Conservation (phyloP, 1,284 basidiomycete species). For the Papiliotrema terrestris region DNA sequence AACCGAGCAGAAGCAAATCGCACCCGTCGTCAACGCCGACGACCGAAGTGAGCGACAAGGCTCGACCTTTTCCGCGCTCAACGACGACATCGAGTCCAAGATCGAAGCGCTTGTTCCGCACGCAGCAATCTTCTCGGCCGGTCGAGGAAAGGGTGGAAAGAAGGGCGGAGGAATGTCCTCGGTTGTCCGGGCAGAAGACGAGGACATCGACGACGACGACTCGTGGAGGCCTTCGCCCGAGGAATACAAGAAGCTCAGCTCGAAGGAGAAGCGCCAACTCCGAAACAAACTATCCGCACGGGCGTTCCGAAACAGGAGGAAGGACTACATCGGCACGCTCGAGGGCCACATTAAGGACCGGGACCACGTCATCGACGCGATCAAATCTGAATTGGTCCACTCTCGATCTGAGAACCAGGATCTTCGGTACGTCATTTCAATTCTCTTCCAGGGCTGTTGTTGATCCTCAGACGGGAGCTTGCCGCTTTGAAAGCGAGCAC, state of each 20-base stretch:
- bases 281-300: constrained; percentile 95
- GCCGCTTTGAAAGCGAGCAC: constrained; percentile 67
- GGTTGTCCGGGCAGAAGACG: constrained; percentile 47
- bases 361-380: constrained; percentile 82
- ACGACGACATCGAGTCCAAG: constrained; percentile 32
- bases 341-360: constrained; percentile 92
- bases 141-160: constrained; percentile 49
- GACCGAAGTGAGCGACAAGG: constrained; percentile 20
- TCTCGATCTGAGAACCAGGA: constrained; percentile 78
- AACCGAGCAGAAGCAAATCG: neutral
- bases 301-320: constrained; percentile 88
- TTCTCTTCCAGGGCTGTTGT: constrained; percentile 2
- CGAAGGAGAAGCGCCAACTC: constrained; percentile 93
- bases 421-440: constrained; percentile 51
- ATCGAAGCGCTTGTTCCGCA: constrained; percentile 43
- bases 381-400: constrained; percentile 76
- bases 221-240: constrained; percentile 60
- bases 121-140: constrained; percentile 45
- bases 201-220: constrained; percentile 48
- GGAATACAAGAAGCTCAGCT: constrained; percentile 91
- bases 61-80: constrained; percentile 16
- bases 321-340: constrained; percentile 91
- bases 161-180: constrained; percentile 50
- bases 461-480: constrained; percentile 67
- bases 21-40: constrained; percentile 24